A percentile compares a stretch with the other conserved stretches of the same genome.
Evolutionary conservation across 441 rosid genomes (phyloP).

Genomic region (Gossypium schwendimanii): DNA sequence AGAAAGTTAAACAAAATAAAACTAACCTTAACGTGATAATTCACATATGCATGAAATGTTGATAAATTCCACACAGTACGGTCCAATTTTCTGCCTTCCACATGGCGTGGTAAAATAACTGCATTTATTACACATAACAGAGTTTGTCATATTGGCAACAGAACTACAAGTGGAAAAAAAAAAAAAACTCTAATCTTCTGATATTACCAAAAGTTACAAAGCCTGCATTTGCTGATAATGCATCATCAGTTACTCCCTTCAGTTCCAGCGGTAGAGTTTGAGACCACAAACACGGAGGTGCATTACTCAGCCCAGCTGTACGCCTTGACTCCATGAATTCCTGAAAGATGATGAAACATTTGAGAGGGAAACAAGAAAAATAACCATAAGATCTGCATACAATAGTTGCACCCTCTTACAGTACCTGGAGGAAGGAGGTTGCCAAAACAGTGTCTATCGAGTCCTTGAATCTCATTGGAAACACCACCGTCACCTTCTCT

Average conservation of each 20-base stretch:
- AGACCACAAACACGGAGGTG: conserved; percentile 89
- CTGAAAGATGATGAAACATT: conserved; percentile 26
- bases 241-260: conserved; percentile 63
- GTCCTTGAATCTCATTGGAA: conserved; percentile 92
- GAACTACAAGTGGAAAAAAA: not conserved
- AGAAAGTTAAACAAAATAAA: conserved; percentile 8
- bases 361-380: conserved; percentile 10
- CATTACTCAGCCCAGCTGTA: conserved; percentile 64
- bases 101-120: conserved; percentile 85
- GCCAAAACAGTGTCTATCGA: conserved; percentile 70
- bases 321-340: conserved; percentile 93
- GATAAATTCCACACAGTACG: conserved; percentile 82
- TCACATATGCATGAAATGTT: conserved; percentile 90
- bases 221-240: conserved; percentile 82
- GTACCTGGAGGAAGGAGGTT: conserved; percentile 88
- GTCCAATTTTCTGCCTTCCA: conserved; percentile 77
- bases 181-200: conserved; percentile 5
- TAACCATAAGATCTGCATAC: not conserved
- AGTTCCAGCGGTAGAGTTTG: conserved; percentile 61
- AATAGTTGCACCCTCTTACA: not conserved
- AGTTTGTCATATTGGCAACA: conserved; percentile 9
- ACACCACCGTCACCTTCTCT: conserved; percentile 73
- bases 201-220: conserved; percentile 83
- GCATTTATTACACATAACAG: conserved; percentile 14
- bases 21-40: conserved; percentile 85